Conservation (phyloP, 345 rosid species). For the Populus euphratica region DNA sequence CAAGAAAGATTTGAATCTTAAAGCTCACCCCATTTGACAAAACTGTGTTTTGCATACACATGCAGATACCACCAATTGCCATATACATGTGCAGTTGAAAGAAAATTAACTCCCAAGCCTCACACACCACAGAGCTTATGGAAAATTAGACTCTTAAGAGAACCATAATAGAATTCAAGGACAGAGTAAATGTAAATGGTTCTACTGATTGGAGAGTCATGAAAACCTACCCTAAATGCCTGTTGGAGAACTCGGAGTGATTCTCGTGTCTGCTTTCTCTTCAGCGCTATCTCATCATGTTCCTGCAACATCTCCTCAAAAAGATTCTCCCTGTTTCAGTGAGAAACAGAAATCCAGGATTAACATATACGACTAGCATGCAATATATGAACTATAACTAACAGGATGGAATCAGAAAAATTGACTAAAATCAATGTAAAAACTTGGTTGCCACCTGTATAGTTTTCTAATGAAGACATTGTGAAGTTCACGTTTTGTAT, state of each 20-base stretch:
- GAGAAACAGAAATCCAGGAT: constrained; percentile 5
- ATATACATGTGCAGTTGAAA: neutral
- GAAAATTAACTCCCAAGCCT: neutral
- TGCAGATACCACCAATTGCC: neutral
- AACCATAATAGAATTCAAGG: neutral
- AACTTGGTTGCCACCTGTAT: constrained; percentile 56
- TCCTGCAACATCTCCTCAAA: constrained; percentile 99
- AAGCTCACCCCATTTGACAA: no score
- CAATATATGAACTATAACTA: neutral
- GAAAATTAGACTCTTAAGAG: neutral
- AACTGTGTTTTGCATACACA: neutral
- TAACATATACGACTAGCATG: neutral
- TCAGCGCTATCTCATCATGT: constrained; percentile 79
- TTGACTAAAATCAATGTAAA: neutral
- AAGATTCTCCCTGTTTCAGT: constrained; percentile 71
- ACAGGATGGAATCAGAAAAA: neutral
- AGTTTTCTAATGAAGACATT: constrained; percentile 91
- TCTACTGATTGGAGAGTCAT: neutral
- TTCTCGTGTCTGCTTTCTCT: constrained; percentile 83
- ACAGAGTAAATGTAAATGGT: neutral
- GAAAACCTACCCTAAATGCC: constrained; percentile 72
- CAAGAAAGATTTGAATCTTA: neutral
- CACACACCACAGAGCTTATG: neutral
- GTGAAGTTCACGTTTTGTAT: constrained; percentile 94
- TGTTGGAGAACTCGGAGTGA: constrained; percentile 84